These are phyloP conservation scores for Coemansia sp. DNA, from an alignment of 192 early-diverging fungal species.

Conservation along the genomic window DNA sequence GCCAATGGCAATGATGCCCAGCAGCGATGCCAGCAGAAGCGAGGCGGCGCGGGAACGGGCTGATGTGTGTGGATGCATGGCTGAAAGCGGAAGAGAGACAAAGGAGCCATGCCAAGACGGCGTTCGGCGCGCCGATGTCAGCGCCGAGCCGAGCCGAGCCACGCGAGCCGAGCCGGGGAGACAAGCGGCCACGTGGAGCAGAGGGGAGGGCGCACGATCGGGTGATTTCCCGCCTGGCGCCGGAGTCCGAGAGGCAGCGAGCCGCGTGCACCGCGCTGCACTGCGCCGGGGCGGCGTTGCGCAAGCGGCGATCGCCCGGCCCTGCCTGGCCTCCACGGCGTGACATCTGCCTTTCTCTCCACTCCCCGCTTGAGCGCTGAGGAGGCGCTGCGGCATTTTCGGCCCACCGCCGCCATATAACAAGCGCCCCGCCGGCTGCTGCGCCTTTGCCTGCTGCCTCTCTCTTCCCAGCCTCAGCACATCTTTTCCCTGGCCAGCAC, in stretches of 20 bases:
- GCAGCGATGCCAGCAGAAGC: slow-evolving; percentile 32
- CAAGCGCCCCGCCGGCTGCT: slow-evolving; percentile 1
- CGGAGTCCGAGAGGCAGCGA: slow-evolving; percentile 13
- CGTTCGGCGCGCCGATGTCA: neutral
- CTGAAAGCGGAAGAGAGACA: neutral
- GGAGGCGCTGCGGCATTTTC: slow-evolving; percentile 7
- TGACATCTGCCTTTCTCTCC: neutral
- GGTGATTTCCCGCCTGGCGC: slow-evolving; percentile 10
- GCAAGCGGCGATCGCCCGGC: slow-evolving; percentile 2
- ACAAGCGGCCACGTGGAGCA: neutral
- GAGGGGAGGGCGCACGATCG: neutral
- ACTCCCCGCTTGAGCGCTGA: slow-evolving; percentile 3
- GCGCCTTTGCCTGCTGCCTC: slow-evolving; percentile 1
- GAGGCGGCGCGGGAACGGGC: slow-evolving; percentile 16
- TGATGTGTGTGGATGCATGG: slow-evolving; percentile 1
- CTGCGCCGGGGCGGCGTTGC: slow-evolving; percentile 7
- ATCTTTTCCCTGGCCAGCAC: neutral
- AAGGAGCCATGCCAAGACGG: neutral
- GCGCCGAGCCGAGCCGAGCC: slow-evolving; percentile 4
- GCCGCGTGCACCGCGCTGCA: slow-evolving; percentile 12
- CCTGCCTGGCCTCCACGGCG: neutral
- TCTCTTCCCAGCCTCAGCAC: slow-evolving; percentile 2
- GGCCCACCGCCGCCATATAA: slow-evolving; percentile 6
- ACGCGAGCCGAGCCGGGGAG: neutral
- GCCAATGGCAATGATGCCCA: slow-evolving; percentile 31